phyloP scores from a whole-genome alignment of 169 alveolate genomes.

The Plasmodium gaboni region DNA sequence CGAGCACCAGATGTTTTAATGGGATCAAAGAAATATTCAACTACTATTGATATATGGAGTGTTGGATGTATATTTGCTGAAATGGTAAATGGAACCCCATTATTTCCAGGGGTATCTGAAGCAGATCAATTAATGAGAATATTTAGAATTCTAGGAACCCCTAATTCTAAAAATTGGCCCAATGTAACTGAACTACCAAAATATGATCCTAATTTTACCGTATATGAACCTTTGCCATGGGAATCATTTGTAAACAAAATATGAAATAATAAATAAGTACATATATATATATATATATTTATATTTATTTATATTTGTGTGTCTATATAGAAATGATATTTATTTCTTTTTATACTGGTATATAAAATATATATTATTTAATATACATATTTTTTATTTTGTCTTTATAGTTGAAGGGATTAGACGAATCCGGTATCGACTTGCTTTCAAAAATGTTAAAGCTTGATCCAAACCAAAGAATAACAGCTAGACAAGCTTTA shows the following conservation, averaged over 20 bases:
- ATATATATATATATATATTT: not conserved
- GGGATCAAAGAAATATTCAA: constrained; percentile 98
- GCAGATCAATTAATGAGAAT: constrained; percentile 97
- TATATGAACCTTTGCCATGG: constrained; percentile 85
- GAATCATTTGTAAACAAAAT: constrained; percentile 75
- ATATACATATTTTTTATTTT: constrained; percentile 16
- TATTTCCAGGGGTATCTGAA: constrained; percentile 97
- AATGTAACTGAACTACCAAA: constrained; percentile 94
- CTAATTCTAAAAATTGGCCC: constrained; percentile 94
- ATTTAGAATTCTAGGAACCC: constrained; percentile 97
- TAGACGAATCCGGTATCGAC: constrained; percentile 92
- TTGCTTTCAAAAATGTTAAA: constrained; percentile 93
- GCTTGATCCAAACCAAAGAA: constrained; percentile 95
- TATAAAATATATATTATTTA: not conserved
- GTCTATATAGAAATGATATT: not conserved
- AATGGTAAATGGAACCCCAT: constrained; percentile 97
- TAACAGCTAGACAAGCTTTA: constrained; percentile 96
- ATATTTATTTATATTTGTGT: not conserved
- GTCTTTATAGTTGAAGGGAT: constrained; percentile 81
- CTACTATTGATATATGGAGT: constrained; percentile 99
- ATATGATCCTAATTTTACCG: constrained; percentile 89
- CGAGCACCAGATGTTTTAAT: constrained; percentile 99
- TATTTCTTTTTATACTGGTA: not conserved
- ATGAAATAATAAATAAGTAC: not conserved
- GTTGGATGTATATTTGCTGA: constrained; percentile 98